Conservation (phyloP, 306 rosid genomes). For the Luffa aegyptiaca region DNA sequence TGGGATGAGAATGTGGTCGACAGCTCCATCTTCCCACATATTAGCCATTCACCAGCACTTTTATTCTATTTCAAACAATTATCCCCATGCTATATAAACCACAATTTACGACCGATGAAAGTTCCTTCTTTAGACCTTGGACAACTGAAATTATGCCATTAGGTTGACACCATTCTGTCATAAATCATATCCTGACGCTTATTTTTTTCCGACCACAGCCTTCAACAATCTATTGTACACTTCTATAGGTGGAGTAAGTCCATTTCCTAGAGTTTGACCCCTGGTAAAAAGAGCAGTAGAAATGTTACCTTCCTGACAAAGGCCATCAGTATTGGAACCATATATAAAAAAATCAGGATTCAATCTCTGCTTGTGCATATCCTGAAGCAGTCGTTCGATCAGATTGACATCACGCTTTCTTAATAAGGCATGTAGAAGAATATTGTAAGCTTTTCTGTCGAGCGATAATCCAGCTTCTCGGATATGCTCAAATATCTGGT, state of each 20-base stretch:
- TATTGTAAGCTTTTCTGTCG: conserved; percentile 17
- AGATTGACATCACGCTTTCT: conserved; percentile 6
- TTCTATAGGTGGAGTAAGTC: conserved; percentile 19
- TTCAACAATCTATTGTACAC: conserved; percentile 19
- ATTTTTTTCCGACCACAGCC: conserved; percentile 13
- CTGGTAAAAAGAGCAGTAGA: conserved; percentile 19
- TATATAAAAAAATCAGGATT: conserved; percentile 20
- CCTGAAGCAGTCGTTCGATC: conserved; percentile 14
- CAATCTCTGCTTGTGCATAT: conserved; percentile 23
- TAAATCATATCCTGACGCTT: conserved; percentile 5
- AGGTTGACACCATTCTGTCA: conserved; percentile 19
- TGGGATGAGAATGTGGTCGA: neutral
- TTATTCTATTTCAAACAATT: neutral
- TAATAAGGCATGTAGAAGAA: conserved; percentile 28
- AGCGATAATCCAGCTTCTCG: conserved; percentile 9
- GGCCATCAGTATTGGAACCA: conserved; percentile 15
- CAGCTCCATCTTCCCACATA: neutral
- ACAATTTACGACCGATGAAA: neutral
- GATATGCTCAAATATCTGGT: conserved; percentile 12
- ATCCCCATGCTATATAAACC: neutral
- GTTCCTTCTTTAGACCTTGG: neutral
- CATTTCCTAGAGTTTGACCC: conserved; percentile 20
- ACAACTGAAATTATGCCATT: conserved; percentile 14
- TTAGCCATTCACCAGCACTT: neutral
- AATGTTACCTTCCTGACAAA: conserved; percentile 23